Percentiles rank a stretch among this genome's conserved stretches.
Evolutionary conservation across 768 basidiomycete genomes (phyloP).

Genomic region (Cystobasidium onofrii): DNA sequence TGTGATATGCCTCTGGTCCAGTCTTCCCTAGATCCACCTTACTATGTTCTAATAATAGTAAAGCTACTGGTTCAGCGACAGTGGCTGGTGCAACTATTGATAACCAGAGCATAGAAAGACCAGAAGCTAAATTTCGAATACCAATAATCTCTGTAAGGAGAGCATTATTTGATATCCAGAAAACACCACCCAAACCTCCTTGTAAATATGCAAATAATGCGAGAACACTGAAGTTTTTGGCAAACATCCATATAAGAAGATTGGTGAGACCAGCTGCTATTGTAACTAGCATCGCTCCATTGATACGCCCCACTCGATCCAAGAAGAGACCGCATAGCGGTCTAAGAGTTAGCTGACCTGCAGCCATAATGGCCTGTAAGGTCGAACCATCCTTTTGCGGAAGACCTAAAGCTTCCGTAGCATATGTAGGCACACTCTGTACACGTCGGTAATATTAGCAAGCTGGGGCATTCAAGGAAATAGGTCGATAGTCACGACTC

Average conservation of each 20-base stretch:
- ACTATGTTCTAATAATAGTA: constrained; percentile 40
- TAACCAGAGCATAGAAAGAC: constrained; percentile 43
- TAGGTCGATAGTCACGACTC: background rate
- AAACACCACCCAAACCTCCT: constrained; percentile 51
- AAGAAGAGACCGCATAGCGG: constrained; percentile 43
- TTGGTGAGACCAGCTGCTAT: constrained; percentile 43
- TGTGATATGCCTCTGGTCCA: constrained; percentile 61
- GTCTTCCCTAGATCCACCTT: constrained; percentile 52
- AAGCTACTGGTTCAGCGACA: constrained; percentile 42
- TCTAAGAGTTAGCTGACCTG: constrained; percentile 45
- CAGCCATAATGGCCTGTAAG: constrained; percentile 45
- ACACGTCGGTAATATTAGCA: background rate
- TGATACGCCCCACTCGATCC: constrained; percentile 44
- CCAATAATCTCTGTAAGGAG: constrained; percentile 70
- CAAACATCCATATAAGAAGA: constrained; percentile 45
- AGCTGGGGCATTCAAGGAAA: background rate
- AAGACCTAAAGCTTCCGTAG: constrained; percentile 42
- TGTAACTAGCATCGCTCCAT: constrained; percentile 43
- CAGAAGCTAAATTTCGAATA: constrained; percentile 48
- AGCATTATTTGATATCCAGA: constrained; percentile 61
- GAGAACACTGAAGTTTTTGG: constrained; percentile 43
- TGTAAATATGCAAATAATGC: constrained; percentile 44
- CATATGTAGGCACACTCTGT: constrained; percentile 43
- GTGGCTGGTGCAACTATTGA: constrained; percentile 39
- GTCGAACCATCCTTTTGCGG: constrained; percentile 44